A percentile compares a stretch with the other conserved stretches of the same genome.
These are phyloP conservation scores for Penicillium sp. DNA, from an alignment of 2,329 filamentous ascomycete genomes.

Conservation along the genomic window DNA sequence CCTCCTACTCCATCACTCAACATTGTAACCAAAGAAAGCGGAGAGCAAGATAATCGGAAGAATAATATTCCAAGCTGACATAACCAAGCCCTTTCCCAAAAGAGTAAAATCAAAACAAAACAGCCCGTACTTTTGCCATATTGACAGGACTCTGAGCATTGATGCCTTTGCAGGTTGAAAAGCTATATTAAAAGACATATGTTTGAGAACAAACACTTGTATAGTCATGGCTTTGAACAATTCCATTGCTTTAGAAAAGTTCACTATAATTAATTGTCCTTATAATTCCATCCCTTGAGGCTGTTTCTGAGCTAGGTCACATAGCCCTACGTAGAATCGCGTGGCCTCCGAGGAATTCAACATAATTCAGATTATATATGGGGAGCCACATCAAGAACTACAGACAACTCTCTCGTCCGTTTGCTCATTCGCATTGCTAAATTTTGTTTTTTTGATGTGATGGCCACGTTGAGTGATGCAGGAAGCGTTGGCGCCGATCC, in stretches of 20 bases:
- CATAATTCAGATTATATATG: conserved; percentile 7
- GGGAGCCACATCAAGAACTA: not conserved
- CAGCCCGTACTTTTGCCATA: conserved; percentile 4
- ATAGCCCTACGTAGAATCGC: conserved; percentile 10
- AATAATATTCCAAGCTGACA: not conserved
- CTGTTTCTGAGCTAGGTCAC: conserved; percentile 4
- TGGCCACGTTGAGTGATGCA: conserved; percentile 27
- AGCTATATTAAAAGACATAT: not conserved
- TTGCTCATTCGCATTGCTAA: not conserved
- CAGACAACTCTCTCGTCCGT: not conserved
- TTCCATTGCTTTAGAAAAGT: not conserved
- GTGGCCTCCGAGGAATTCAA: conserved; percentile 17
- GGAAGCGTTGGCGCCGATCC: conserved; percentile 25
- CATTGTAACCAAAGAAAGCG: not conserved
- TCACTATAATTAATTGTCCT: not conserved
- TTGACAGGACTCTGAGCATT: not conserved
- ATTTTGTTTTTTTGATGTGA: conserved; percentile 12
- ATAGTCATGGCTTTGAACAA: not conserved
- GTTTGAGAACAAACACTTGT: not conserved
- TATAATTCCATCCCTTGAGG: not conserved
- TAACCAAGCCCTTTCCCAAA: conserved; percentile 16
- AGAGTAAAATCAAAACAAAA: conserved; percentile 37
- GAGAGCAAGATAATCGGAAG: not conserved
- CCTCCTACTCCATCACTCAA: not conserved
- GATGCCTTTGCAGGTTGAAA: not conserved